These are phyloP conservation scores for Diutina rugosa DNA, from an alignment of 1,139 yeast species.

Conservation along the genomic window DNA sequence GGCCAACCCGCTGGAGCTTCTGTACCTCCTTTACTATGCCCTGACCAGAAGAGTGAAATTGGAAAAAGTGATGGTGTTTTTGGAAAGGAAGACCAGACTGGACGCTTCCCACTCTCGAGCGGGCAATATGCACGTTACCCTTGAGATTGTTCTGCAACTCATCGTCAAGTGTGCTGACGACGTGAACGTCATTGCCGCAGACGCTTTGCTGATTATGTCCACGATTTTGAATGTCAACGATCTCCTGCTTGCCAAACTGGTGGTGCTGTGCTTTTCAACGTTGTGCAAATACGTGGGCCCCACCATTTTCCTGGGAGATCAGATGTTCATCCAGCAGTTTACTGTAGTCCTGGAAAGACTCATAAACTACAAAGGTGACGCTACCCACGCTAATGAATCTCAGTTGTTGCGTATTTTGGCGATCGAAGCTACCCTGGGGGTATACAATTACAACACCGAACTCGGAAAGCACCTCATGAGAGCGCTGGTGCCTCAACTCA, in stretches of 20 bases:
- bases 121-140: slow-evolving; percentile 77
- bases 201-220: slow-evolving; percentile 36
- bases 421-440: slow-evolving; percentile 28
- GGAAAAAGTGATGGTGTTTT: slow-evolving; percentile 68
- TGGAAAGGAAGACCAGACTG: slow-evolving; percentile 46
- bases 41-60: slow-evolving; percentile 79
- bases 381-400: slow-evolving; percentile 36
- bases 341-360: slow-evolving; percentile 25
- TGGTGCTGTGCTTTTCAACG: slow-evolving; percentile 36
- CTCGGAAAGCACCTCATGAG: slow-evolving; percentile 24
- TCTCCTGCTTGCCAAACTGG: slow-evolving; percentile 39
- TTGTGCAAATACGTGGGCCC: slow-evolving; percentile 58
- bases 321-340: slow-evolving; percentile 41
- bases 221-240: slow-evolving; percentile 38
- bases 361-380: slow-evolving; percentile 14
- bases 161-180: slow-evolving; percentile 72
- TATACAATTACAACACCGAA: slow-evolving; percentile 25
- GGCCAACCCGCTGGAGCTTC: slow-evolving; percentile 84
- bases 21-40: slow-evolving; percentile 84
- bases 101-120: slow-evolving; percentile 53
- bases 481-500: slow-evolving; percentile 27
- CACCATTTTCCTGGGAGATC: slow-evolving; percentile 62
- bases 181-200: slow-evolving; percentile 66
- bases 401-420: slow-evolving; percentile 20
- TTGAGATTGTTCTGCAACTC: slow-evolving; percentile 56